phyloP scores from a whole-genome alignment of 2,329 filamentous ascomycete genomes.

The Neofusicoccum sp. region DNA sequence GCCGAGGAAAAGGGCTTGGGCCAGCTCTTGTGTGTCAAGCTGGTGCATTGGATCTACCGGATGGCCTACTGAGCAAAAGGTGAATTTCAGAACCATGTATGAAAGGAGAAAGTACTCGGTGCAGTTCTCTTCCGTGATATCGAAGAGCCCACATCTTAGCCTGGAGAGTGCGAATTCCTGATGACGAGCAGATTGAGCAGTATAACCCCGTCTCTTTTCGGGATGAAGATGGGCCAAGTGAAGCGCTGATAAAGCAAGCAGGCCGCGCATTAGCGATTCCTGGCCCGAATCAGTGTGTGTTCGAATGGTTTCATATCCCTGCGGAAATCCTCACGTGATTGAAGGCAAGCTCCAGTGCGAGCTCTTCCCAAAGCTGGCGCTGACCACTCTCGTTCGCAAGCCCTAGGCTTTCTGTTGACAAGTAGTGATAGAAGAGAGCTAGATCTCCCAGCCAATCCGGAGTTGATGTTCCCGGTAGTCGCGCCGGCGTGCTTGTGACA shows the following conservation, averaged over 20 bases:
- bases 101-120: background rate
- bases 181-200: background rate
- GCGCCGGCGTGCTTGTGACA: background rate
- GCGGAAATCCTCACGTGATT: background rate
- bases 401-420: background rate
- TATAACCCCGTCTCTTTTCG: background rate
- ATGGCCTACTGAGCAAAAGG: background rate
- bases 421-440: background rate
- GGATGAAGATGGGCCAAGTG: background rate
- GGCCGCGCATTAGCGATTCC: background rate
- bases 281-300: background rate
- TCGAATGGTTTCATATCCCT: too few relatives aligned
- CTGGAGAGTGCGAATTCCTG: constrained; percentile 1
- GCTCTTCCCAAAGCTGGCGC: background rate
- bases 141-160: background rate
- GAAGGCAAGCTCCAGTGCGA: background rate
- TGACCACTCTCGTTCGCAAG: background rate
- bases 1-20: constrained; percentile 3
- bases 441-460: background rate
- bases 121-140: background rate
- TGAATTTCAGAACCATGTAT: background rate
- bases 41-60: background rate
- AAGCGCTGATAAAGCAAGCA: background rate
- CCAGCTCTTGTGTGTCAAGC: background rate
- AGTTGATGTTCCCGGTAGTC: background rate